Evolutionary conservation across 106 monocot species (phyloP).

Genomic region (Dendrobium catenatum): DNA sequence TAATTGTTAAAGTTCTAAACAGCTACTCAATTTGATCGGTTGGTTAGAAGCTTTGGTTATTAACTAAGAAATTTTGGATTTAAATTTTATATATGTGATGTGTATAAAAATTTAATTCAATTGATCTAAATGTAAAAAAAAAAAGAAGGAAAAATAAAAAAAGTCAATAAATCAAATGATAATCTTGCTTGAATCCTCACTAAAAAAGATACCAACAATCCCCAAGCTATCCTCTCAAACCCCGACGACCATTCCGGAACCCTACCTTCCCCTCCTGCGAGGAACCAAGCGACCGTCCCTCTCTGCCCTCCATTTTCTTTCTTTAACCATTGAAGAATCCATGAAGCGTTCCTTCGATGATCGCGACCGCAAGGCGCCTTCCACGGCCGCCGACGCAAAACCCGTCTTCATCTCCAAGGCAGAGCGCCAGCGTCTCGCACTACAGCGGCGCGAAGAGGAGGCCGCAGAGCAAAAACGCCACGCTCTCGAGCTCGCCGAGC

Average conservation of each 20-base stretch:
- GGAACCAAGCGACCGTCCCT: conserved; percentile 15
- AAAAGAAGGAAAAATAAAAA: no score
- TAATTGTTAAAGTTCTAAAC: no score
- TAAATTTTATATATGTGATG: no score
- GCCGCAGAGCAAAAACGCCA: conserved; percentile 53
- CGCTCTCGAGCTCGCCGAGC: conserved; percentile 34
- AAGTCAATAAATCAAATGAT: no score
- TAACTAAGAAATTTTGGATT: no score
- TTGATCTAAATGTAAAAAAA: no score
- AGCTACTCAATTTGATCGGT: no score
- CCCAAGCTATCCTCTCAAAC: background rate
- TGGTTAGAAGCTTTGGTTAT: no score
- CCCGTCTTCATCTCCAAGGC: conserved; percentile 82
- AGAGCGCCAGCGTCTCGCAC: conserved; percentile 78
- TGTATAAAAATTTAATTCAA: no score
- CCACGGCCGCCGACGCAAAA: conserved; percentile 25
- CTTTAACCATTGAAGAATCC: background rate
- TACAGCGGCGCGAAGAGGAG: conserved; percentile 71
- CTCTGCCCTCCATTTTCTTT: background rate
- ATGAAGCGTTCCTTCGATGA: conserved; percentile 61
- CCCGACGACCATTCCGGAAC: background rate
- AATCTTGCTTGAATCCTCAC: no score
- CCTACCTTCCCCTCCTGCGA: conserved; percentile 19
- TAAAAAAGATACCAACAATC: no score
- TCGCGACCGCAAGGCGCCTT: conserved; percentile 8